These are phyloP conservation scores for Bryum argenteum DNA, from an alignment of 225 moss, liverwort and hornwort genomes.

Conservation along the genomic window DNA sequence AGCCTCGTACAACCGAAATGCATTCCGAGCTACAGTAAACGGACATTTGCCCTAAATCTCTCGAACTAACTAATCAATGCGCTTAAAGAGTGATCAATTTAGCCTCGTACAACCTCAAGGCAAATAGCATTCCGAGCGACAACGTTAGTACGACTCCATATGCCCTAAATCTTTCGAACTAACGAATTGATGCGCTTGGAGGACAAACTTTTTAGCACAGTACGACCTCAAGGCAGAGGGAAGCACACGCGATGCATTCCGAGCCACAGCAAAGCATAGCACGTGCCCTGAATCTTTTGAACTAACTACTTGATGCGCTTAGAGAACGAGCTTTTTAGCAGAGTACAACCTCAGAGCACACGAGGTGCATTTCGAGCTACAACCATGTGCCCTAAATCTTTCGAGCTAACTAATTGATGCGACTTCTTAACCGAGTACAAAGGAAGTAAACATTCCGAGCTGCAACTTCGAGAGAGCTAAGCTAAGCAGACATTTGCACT, in stretches of 20 bases:
- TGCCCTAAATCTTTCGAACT: slow-evolving; percentile 5
- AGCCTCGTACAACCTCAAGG: not conserved
- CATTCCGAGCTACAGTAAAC: not conserved
- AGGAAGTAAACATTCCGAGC: not conserved
- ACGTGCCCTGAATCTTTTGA: not conserved
- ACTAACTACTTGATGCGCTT: not conserved
- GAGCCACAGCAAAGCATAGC: not conserved
- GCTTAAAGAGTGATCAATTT: too few relatives aligned
- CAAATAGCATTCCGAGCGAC: not conserved
- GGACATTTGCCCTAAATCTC: not conserved
- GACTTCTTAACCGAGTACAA: not conserved
- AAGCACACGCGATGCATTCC: not conserved
- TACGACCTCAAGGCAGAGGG: not conserved
- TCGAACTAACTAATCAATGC: not conserved
- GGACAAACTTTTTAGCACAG: not conserved
- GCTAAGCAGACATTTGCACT: not conserved
- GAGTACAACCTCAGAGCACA: not conserved
- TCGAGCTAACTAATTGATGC: not conserved
- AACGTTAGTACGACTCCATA: not conserved
- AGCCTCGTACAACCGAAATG: not conserved
- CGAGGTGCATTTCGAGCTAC: not conserved
- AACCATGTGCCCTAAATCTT: slow-evolving; percentile 10
- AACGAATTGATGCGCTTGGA: not conserved
- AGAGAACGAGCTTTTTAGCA: too few relatives aligned
- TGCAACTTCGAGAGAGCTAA: too few relatives aligned